phyloP scores from a whole-genome alignment of 345 rosid species.

The Citrus hindsii region DNA sequence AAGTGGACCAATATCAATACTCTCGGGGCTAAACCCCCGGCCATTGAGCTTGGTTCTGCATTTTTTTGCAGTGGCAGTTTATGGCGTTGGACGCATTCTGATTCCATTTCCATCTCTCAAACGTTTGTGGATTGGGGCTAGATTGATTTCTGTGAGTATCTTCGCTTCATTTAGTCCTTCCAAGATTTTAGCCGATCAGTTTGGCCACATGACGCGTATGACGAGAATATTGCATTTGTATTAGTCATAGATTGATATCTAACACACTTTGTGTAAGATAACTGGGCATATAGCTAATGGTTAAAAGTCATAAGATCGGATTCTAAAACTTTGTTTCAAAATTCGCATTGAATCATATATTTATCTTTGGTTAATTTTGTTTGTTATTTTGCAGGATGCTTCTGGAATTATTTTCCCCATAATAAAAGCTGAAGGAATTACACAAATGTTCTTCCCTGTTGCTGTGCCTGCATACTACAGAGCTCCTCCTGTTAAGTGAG shows the following conservation, averaged over 20 bases:
- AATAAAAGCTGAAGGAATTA: slow-evolving; percentile 13
- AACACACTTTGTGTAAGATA: background rate
- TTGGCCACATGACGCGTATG: no score
- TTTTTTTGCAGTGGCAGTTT: slow-evolving; percentile 32
- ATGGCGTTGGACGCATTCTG: slow-evolving; percentile 26
- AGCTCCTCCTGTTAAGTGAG: slow-evolving; percentile 1
- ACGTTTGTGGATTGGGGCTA: slow-evolving; percentile 29
- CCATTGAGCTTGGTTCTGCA: slow-evolving; percentile 30
- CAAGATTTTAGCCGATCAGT: no score
- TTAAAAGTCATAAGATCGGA: no score
- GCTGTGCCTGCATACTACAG: background rate
- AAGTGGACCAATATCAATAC: slow-evolving; percentile 30
- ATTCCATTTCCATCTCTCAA: slow-evolving; percentile 32
- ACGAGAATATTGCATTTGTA: no score
- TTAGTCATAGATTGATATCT: no score
- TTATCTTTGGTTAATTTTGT: background rate
- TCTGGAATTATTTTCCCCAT: slow-evolving; percentile 8
- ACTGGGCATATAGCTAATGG: no score
- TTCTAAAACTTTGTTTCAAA: no score
- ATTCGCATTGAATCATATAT: no score
- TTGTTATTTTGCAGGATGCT: background rate
- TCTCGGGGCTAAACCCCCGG: slow-evolving; percentile 36
- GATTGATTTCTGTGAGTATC: slow-evolving; percentile 25
- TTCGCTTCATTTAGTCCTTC: background rate
- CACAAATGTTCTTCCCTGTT: slow-evolving; percentile 7